Evolutionary conservation across 164 flowering plant species (phyloP).

Genomic region (Macadamia integrifolia): DNA sequence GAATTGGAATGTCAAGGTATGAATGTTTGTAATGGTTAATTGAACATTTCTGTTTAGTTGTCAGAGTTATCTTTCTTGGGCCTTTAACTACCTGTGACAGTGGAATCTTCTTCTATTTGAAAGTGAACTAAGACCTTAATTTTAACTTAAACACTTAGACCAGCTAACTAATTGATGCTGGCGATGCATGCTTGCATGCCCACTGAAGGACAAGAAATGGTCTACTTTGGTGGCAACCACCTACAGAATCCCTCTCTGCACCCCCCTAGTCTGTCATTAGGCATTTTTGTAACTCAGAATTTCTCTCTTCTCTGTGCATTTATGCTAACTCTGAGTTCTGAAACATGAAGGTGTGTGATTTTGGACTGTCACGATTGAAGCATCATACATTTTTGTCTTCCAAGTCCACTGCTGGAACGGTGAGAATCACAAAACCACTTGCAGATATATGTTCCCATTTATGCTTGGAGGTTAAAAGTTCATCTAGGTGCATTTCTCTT

Average conservation of each 20-base stretch:
- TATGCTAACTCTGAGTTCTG: neutral
- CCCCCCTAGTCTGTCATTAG: no score
- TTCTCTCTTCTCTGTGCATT: neutral
- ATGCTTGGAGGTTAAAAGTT: neutral
- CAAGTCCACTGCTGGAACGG: constrained; percentile 99
- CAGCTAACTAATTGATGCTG: no score
- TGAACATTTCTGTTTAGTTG: no score
- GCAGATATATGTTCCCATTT: neutral
- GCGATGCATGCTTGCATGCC: no score
- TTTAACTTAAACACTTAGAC: no score
- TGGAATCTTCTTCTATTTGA: no score
- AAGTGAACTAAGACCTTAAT: no score
- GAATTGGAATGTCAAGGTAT: constrained; percentile 96
- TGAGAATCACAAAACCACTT: constrained; percentile 28
- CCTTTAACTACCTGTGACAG: no score
- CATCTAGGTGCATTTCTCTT: neutral
- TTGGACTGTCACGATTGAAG: constrained; percentile 95
- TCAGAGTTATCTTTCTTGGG: no score
- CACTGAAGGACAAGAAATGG: no score
- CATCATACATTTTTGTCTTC: constrained; percentile 95
- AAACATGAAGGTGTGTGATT: constrained; percentile 79
- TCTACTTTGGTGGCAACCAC: no score
- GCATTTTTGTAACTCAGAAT: neutral
- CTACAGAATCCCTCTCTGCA: no score
- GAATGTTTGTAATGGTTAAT: neutral